Conservation (phyloP, 2,329 filamentous ascomycete genomes). For the Trichoderma cornu-damae region DNA sequence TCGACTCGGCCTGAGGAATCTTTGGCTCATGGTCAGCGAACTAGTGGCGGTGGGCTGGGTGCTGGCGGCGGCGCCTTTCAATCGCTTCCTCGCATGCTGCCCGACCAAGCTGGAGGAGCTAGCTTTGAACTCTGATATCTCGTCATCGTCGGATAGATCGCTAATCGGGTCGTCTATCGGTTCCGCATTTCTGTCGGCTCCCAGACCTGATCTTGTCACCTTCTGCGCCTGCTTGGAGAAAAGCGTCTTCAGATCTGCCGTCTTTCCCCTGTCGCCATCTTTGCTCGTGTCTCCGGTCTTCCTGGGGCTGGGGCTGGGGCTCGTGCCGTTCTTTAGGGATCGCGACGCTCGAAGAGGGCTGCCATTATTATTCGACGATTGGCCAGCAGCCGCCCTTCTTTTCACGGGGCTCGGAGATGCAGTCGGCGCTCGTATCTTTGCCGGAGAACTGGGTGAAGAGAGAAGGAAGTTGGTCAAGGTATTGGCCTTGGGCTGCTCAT, state of each 20-base stretch:
- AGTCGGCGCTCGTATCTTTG: constrained; percentile 30
- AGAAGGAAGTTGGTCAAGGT: constrained; percentile 51
- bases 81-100: constrained; percentile 50
- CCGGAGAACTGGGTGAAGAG: constrained; percentile 45
- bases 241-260: constrained; percentile 52
- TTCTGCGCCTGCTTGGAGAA: constrained; percentile 59
- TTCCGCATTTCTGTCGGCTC: constrained; percentile 27
- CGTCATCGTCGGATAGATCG: constrained; percentile 56
- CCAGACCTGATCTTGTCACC: constrained; percentile 33
- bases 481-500: constrained; percentile 40
- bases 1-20: constrained; percentile 45
- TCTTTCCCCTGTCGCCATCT: constrained; percentile 47
- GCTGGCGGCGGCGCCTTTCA: constrained; percentile 36
- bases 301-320: constrained; percentile 34
- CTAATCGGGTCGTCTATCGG: constrained; percentile 45
- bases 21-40: constrained; percentile 41
- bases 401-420: constrained; percentile 42
- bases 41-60: constrained; percentile 23
- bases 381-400: constrained; percentile 21
- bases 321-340: constrained; percentile 29
- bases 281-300: constrained; percentile 39
- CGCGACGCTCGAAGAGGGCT: constrained; percentile 25
- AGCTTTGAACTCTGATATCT: constrained; percentile 47
- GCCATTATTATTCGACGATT: constrained; percentile 12
- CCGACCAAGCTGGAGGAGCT: constrained; percentile 52